These are phyloP conservation scores for Saccharum hybrid DNA, from an alignment of 202 grass and related monocot species.

Conservation along the genomic window DNA sequence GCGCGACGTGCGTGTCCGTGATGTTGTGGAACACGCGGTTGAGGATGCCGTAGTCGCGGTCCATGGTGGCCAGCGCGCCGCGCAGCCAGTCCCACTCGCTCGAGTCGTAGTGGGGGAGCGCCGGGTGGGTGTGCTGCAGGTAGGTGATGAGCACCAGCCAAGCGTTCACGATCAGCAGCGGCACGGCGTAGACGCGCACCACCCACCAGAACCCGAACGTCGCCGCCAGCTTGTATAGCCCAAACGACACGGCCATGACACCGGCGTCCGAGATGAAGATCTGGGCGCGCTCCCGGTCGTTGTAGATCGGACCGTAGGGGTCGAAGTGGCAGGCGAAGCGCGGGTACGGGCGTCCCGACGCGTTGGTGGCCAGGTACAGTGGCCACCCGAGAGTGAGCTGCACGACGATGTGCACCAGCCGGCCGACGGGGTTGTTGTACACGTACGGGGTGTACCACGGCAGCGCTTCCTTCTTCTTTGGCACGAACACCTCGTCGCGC, in stretches of 20 bases:
- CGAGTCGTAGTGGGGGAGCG: slow-evolving; percentile 90
- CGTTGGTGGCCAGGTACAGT: slow-evolving; percentile 78
- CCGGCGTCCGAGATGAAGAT: slow-evolving; percentile 86
- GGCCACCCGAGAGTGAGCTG: slow-evolving; percentile 93
- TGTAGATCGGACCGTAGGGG: slow-evolving; percentile 87
- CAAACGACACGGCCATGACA: slow-evolving; percentile 38
- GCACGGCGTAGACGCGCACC: slow-evolving; percentile 70
- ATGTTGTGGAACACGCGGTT: slow-evolving; percentile 98
- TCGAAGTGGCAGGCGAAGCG: slow-evolving; percentile 94
- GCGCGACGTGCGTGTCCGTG: slow-evolving; percentile 92
- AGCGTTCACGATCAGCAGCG: slow-evolving; percentile 86
- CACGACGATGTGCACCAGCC: slow-evolving; percentile 53
- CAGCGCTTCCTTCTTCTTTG: too few species aligned
- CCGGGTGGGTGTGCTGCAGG: slow-evolving; percentile 92
- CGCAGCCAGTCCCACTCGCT: slow-evolving; percentile 97
- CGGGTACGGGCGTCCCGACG: slow-evolving; percentile 82
- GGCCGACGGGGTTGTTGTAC: slow-evolving; percentile 74
- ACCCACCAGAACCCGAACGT: slow-evolving; percentile 78
- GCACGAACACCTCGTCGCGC: too few species aligned
- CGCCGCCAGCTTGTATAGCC: slow-evolving; percentile 55
- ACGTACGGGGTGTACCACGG: slow-evolving; percentile 66
- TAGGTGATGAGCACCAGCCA: slow-evolving; percentile 93
- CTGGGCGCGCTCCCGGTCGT: slow-evolving; percentile 73
- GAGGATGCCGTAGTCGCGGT: slow-evolving; percentile 91
- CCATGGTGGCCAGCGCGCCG: slow-evolving; percentile 84